Conservation (phyloP, 2,329 filamentous ascomycete genomes). For the Eurotiales sp. region DNA sequence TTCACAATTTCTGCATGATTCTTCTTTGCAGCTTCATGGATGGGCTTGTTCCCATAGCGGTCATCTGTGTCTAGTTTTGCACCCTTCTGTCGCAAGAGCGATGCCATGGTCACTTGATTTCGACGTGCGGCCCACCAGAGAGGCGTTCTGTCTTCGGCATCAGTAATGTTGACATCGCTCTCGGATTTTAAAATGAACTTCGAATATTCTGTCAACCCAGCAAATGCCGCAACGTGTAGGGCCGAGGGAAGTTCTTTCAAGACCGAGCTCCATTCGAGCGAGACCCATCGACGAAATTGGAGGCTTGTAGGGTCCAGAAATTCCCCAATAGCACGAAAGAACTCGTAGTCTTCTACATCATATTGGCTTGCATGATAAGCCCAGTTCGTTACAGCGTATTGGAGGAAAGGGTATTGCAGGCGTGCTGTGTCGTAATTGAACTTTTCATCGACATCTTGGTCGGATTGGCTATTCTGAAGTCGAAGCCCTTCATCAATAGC, state of each 20-base stretch:
- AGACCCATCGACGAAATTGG: not conserved
- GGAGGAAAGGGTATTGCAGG: not conserved
- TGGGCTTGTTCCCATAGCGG: conserved; percentile 13
- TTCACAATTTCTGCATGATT: conserved; percentile 17
- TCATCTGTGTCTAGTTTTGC: conserved; percentile 13
- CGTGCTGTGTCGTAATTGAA: too few species aligned
- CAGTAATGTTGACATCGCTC: not conserved
- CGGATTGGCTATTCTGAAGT: not conserved
- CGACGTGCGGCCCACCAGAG: not conserved
- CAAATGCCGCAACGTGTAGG: conserved; percentile 8
- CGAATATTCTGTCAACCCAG: not conserved
- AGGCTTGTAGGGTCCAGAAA: not conserved
- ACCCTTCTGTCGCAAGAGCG: conserved; percentile 15
- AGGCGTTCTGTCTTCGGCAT: not conserved
- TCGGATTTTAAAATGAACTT: not conserved
- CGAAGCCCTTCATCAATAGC: not conserved
- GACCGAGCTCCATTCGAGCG: not conserved
- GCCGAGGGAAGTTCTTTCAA: not conserved
- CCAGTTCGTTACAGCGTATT: not conserved
- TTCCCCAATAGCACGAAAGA: not conserved
- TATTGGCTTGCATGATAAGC: not conserved
- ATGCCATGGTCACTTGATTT: conserved; percentile 13
- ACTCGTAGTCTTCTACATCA: not conserved
- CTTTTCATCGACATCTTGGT: not conserved
- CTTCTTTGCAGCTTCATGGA: conserved; percentile 18